A percentile compares a stretch with the other conserved stretches of the same genome.
Conservation (phyloP, 805 yeast species). For the Pichia rugopelliculosa region DNA sequence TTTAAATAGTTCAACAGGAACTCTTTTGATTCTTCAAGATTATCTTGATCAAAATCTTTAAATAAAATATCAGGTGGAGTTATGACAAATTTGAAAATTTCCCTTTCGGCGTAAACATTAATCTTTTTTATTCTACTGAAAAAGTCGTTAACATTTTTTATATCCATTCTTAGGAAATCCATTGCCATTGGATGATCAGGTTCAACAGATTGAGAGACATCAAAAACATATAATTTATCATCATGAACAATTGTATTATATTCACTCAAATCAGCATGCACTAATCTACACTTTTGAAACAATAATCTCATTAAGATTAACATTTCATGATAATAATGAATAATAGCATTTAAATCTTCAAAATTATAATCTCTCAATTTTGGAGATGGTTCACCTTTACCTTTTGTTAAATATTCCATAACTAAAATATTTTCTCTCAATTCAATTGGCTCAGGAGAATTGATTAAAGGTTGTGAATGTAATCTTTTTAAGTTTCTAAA, state of each 20-base stretch:
- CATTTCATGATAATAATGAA: slow-evolving; percentile 66
- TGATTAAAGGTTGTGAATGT: slow-evolving; percentile 59
- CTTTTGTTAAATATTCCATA: slow-evolving; percentile 81
- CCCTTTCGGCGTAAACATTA: slow-evolving; percentile 71
- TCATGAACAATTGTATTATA: slow-evolving; percentile 86
- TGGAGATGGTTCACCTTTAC: slow-evolving; percentile 87
- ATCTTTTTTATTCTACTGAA: slow-evolving; percentile 67
- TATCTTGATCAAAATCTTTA: slow-evolving; percentile 21
- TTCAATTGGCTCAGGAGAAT: slow-evolving; percentile 91
- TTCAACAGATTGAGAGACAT: slow-evolving; percentile 95
- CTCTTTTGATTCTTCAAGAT: slow-evolving; percentile 34
- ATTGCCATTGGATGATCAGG: slow-evolving; percentile 97
- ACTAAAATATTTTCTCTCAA: slow-evolving; percentile 84
- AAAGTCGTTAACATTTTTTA: slow-evolving; percentile 88
- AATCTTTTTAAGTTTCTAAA: slow-evolving; percentile 86
- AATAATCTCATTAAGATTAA: slow-evolving; percentile 77
- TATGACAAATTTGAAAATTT: slow-evolving; percentile 70
- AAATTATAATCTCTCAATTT: slow-evolving; percentile 79
- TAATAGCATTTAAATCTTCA: slow-evolving; percentile 56
- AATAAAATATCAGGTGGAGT: slow-evolving; percentile 12
- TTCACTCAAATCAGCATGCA: slow-evolving; percentile 95
- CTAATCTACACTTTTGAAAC: slow-evolving; percentile 81
- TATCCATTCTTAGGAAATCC: slow-evolving; percentile 95
- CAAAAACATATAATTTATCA: slow-evolving; percentile 74
- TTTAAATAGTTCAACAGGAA: slow-evolving; percentile 37